phyloP scores from a whole-genome alignment of 83 land plant genomes.

The Thuja plicata region DNA sequence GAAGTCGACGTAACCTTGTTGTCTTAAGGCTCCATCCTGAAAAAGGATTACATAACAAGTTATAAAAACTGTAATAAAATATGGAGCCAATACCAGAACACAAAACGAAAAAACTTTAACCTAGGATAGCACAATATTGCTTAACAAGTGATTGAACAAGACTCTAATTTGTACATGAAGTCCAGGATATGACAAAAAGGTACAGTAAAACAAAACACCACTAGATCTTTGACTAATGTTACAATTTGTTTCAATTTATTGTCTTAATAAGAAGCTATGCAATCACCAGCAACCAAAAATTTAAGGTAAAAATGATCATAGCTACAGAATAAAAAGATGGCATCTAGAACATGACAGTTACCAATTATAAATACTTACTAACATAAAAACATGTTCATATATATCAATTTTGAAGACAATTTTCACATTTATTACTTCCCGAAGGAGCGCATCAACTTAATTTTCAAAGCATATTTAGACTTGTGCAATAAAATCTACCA shows the following conservation, averaged over 20 bases:
- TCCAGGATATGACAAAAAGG: neutral
- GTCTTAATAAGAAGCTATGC: neutral
- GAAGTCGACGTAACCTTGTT: slow-evolving; percentile 72
- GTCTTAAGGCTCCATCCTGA: slow-evolving; percentile 80
- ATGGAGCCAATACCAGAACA: neutral
- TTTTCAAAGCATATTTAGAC: neutral
- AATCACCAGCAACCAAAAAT: neutral
- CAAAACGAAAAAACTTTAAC: neutral
- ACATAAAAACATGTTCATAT: neutral
- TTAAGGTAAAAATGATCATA: neutral
- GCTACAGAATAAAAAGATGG: neutral
- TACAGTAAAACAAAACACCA: neutral
- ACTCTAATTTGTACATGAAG: neutral
- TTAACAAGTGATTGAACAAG: neutral
- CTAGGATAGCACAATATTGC: neutral
- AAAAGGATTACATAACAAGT: slow-evolving; percentile 10
- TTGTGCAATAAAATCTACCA: neutral
- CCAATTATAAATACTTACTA: neutral
- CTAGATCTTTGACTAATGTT: neutral
- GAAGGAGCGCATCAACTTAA: neutral
- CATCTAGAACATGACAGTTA: neutral
- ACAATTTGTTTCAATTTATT: neutral
- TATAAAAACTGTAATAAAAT: neutral
- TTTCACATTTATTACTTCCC: neutral
- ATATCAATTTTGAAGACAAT: neutral